A percentile compares a stretch with the other conserved stretches of the same genome.
phyloP scores from a whole-genome alignment of 208 protist species.

The Trypanosoma congolense region DNA sequence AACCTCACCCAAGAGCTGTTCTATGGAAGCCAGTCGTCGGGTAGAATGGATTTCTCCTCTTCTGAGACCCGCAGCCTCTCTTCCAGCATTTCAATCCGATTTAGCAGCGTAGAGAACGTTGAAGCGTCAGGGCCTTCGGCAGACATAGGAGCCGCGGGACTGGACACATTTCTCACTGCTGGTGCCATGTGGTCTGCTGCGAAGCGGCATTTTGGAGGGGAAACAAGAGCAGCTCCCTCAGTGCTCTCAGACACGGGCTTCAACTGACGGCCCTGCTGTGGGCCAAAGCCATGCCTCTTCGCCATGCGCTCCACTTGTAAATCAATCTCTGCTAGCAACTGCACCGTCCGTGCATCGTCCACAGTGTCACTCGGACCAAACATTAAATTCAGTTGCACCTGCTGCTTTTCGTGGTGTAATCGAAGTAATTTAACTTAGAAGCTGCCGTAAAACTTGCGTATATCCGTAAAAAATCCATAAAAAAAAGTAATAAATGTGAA shows the following conservation, averaged over 20 bases:
- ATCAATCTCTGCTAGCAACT: slow-evolving; percentile 12
- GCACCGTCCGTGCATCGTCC: slow-evolving; percentile 5
- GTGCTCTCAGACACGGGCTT: background rate
- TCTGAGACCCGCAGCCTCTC: slow-evolving; percentile 8
- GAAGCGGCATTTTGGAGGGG: no score
- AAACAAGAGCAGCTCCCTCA: no score
- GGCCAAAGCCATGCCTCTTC: slow-evolving; percentile 10
- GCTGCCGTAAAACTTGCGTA: no score
- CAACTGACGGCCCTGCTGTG: background rate
- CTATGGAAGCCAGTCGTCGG: background rate
- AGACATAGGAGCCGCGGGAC: background rate
- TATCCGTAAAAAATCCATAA: no score
- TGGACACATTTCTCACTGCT: no score
- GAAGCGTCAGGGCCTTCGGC: background rate
- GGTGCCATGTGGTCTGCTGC: no score
- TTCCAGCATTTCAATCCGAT: slow-evolving; percentile 11
- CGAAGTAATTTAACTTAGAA: no score
- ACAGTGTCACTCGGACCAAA: background rate
- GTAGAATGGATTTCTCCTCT: slow-evolving; percentile 3
- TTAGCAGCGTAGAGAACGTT: background rate
- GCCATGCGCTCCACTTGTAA: slow-evolving; percentile 14
- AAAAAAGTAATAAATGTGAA: no score
- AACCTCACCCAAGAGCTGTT: slow-evolving; percentile 5
- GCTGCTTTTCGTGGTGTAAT: no score
- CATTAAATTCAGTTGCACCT: no score